Base-by-base conservation (phyloP, 257 asterid genomes). In the Solanum raphanifolium region DNA sequence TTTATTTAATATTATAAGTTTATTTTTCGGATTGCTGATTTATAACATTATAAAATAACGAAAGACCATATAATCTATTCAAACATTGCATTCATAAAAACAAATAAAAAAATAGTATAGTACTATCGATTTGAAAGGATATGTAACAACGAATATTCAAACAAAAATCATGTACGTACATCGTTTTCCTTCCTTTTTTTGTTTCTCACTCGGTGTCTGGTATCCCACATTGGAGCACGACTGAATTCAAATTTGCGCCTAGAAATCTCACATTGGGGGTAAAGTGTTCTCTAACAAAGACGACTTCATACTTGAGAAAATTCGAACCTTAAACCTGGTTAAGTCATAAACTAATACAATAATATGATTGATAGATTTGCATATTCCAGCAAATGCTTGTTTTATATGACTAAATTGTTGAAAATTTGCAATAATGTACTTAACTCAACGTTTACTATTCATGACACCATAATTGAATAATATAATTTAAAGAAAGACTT, bases 261-360 rank as follows among this genome's bases (percentile, higher is more conserved):
- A 41, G 0, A 41, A 41, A 4, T 41, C 5, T 11, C 13, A 41
- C 46, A 3, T 41, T 43, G n/a, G 2, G 0, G 0, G 0, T 43
- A 12, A 43, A 43, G 6, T 4, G 18, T 13, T 13, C 52, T 0
- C 52, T 3, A 13, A n/a, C n/a, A n/a, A n/a, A n/a, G n/a, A n/a
- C n/a, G n/a, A n/a, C n/a, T n/a, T n/a, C n/a, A n/a, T n/a, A n/a
- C n/a, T n/a, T n/a, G n/a, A n/a, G n/a, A 39, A 39, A 41, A 10
- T 0, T 41, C 5, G 0, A 41, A 41, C 48, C 0, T 41, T 5
- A 10, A 41, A 41, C 48, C 1, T 39, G 5, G 1, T 11, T 11
- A 12, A 43, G 16, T 43, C 16, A 43, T 43, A 12, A 43, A 43
- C 52, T 43, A 43, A 13, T 13, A 13, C 36, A 27, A 5, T 68